Evolutionary conservation across 257 asterid genomes (phyloP).

Genomic region (Handroanthus guayacan): DNA sequence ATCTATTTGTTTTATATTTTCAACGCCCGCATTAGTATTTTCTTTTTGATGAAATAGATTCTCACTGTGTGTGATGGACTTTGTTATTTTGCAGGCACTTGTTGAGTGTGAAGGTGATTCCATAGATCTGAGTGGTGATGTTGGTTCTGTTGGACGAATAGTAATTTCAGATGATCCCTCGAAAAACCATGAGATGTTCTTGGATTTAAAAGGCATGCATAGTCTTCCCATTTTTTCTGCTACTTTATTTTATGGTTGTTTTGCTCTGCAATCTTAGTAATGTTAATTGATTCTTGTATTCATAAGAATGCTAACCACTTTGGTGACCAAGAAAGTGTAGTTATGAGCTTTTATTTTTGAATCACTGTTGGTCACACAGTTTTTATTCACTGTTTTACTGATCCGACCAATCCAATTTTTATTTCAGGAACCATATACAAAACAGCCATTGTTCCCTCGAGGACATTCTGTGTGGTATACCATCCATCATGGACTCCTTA

Average conservation of each 20-base stretch:
- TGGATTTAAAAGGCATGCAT: slow-evolving; percentile 87
- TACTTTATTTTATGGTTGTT: background rate
- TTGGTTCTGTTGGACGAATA: slow-evolving; percentile 88
- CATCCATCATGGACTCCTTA: slow-evolving; percentile 20
- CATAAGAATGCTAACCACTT: slow-evolving; percentile 25
- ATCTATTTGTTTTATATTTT: background rate
- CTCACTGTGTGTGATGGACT: slow-evolving; percentile 2
- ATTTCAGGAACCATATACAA: slow-evolving; percentile 79
- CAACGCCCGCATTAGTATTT: slow-evolving; percentile 27
- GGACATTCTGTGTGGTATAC: slow-evolving; percentile 94
- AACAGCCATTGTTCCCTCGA: slow-evolving; percentile 85
- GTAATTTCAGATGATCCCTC: slow-evolving; percentile 71
- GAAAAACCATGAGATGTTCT: slow-evolving; percentile 68
- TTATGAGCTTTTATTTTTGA: slow-evolving; percentile 6
- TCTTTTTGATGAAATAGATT: slow-evolving; percentile 9
- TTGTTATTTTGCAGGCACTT: slow-evolving; percentile 65
- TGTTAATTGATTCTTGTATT: slow-evolving; percentile 23
- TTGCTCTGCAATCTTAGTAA: slow-evolving; percentile 11
- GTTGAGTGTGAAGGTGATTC: slow-evolving; percentile 95
- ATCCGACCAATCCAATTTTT: slow-evolving; percentile 29
- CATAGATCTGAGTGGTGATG: slow-evolving; percentile 93
- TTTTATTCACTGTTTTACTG: slow-evolving; percentile 27
- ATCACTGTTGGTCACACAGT: background rate
- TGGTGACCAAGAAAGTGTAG: background rate
- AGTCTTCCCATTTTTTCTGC: slow-evolving; percentile 17